Conservation (phyloP, 768 basidiomycete species). For the Lactarius vividus region DNA sequence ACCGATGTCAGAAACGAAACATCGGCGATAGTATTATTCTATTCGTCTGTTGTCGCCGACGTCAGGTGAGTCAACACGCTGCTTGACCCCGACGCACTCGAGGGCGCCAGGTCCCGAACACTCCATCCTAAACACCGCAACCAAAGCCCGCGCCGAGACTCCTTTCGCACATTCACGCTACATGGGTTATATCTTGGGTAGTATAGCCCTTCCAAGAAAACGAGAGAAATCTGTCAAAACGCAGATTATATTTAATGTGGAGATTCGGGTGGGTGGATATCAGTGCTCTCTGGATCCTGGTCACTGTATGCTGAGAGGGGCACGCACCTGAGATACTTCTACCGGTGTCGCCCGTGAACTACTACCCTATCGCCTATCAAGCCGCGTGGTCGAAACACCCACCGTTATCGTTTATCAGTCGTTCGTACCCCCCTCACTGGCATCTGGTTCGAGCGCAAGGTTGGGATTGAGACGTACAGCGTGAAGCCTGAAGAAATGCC, state of each 20-base stretch:
- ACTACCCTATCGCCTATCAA: neutral
- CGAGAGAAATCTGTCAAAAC: conserved; percentile 3
- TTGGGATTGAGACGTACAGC: conserved; percentile 30
- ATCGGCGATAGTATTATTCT: neutral
- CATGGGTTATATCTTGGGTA: neutral
- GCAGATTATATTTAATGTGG: conserved; percentile 25
- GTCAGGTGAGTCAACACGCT: conserved; percentile 39
- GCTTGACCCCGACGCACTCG: conserved; percentile 31
- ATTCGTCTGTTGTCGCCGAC: conserved; percentile 41
- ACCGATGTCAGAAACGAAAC: conserved; percentile 2
- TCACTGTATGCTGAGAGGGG: too few species aligned
- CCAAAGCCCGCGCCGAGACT: conserved; percentile 42
- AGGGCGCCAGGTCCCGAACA: conserved; percentile 47
- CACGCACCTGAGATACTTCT: conserved; percentile 56
- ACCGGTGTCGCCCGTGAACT: conserved; percentile 24
- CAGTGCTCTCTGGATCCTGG: neutral
- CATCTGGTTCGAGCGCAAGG: conserved; percentile 23
- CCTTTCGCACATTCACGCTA: conserved; percentile 40
- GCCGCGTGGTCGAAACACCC: neutral
- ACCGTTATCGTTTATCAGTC: conserved; percentile 30
- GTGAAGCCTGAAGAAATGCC: conserved; percentile 33
- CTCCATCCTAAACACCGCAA: conserved; percentile 48
- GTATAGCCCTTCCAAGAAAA: conserved; percentile 16
- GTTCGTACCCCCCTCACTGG: conserved; percentile 24
- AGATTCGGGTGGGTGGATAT: conserved; percentile 17